Base-by-base conservation (phyloP, 148 eudicot species). In the Persicaria tinctoria region DNA sequence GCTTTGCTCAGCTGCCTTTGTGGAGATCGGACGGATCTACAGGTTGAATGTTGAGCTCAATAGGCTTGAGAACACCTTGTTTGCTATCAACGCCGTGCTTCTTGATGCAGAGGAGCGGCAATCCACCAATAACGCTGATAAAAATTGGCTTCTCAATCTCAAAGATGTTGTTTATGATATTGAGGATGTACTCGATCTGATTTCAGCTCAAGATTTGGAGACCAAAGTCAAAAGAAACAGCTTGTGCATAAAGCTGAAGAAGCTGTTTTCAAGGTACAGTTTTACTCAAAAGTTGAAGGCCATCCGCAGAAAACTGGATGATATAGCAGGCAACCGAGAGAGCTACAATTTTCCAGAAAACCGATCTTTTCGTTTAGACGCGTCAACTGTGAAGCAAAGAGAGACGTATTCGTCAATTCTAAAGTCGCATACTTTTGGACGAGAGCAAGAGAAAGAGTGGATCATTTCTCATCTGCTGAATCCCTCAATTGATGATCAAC, bases 51-150 rank as follows among this genome's bases (percentile, higher is more conserved):
- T 1, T 16, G 70, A 41, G 70, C 47, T 66, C 13, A 66, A 66
- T 41, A 38, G 18, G 70, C 70, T 66, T 12, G 70, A 41, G 38
- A 66, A 13, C 14, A 41, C 70, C 48, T 66, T 66, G 17, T 5
- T 1, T 38, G 70, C 70, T 0, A 38, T 66, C 13, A 66, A 66
- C 13, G 48, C 46, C 1, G 47, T 66, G 16, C 70, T 66, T 66
- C 70, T 66, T 11, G 70, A 66, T 66, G 70, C 70, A 5, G 70
- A 66, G 47, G 48, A 66, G 46, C 70, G 41, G 17, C 70, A 66
- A 7, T 32, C 41, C 41, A 41, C 47, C 47, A 66, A 66, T 47
- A 66, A 66, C 70, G 12, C 70, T 0, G 70, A 38, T 38, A 41
- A 47, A 38, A 5, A 23, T 38, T 66, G 70, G 70, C 70, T 66